Evolutionary conservation across 352 stramenopile genomes (phyloP), one percentile per base, ranked within the genome.

Genomic region (Aphanomyces invadans): DNA sequence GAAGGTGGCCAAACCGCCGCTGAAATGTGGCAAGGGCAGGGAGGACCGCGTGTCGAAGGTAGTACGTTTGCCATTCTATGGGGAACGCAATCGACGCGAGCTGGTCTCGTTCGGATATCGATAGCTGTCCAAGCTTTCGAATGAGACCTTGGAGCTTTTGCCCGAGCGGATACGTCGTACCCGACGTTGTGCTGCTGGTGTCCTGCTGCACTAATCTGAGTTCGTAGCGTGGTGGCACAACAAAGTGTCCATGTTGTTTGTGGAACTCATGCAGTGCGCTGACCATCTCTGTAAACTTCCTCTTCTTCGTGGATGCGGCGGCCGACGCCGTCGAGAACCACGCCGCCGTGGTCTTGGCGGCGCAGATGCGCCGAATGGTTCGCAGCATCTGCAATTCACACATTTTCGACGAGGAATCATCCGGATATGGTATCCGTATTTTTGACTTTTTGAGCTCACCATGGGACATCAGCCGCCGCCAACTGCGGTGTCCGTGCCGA

Each of bases 11-110:
- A 54, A 96, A 80, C 0, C 87, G 68, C 39, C 79, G 45, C 15
- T 86, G 77, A 73, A 96, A 98, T 19, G 70, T 80, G 51, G 80
- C 59, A 12, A 98, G 73, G 0, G 90, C 94, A 31, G 86, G 79
- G 7, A 90, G 49, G 57, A 81, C 71, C 3, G 89, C 80, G 17
- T 76, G 70, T 54, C 76, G 68, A 57, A 92, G 86, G 44, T 76
- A 68, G 72, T 89, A 90, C n/a, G 86, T 72, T 2, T 73, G 65
- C 81, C 81, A 92, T 17, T 70, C 59, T 15, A 86, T 46, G 1
- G 84, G 84, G 65, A 92, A 90, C 10, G 76, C 81, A 49, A 90
- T 73, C 23, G 55, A 44, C 9, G 70, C 44, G 2, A 90, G 62
- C 38, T 76, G 68, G 0, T 69, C 57, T 33, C 88, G 62, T 67